Percentiles rank a stretch among this genome's conserved stretches.
These are phyloP conservation scores for Naegleria fowleri DNA, from an alignment of 208 protist genomes.

Conservation along the genomic window DNA sequence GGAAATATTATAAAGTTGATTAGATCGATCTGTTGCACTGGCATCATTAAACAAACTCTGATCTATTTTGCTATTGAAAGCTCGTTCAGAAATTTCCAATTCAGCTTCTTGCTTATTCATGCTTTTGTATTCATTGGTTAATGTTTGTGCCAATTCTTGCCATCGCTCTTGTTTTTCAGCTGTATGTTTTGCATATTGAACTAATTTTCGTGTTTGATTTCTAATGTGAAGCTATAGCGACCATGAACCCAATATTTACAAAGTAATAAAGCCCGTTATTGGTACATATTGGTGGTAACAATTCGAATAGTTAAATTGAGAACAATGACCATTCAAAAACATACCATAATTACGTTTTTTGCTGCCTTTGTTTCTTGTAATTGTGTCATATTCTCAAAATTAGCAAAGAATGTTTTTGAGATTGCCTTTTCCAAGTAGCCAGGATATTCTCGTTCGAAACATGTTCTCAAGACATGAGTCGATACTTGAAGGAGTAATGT, in stretches of 20 bases:
- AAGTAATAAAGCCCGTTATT: no score
- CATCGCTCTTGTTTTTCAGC: background rate
- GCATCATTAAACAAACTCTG: background rate
- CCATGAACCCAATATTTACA: no score
- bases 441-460: background rate
- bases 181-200: background rate
- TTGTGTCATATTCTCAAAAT: background rate
- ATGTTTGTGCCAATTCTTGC: background rate
- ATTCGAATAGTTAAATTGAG: no score
- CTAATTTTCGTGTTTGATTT: background rate
- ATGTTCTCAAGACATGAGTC: background rate
- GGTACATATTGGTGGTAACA: no score
- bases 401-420: background rate
- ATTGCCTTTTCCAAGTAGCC: background rate
- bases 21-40: background rate
- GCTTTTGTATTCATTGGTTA: background rate
- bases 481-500: background rate
- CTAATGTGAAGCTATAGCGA: background rate
- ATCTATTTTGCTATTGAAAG: background rate
- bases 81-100: background rate
- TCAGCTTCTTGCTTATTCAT: background rate
- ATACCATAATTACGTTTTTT: constrained; percentile 5
- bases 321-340: no score
- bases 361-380: background rate
- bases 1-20: background rate